These are phyloP conservation scores for Penicillium corylophilum DNA, from an alignment of 2,329 filamentous ascomycete species.

Conservation along the genomic window DNA sequence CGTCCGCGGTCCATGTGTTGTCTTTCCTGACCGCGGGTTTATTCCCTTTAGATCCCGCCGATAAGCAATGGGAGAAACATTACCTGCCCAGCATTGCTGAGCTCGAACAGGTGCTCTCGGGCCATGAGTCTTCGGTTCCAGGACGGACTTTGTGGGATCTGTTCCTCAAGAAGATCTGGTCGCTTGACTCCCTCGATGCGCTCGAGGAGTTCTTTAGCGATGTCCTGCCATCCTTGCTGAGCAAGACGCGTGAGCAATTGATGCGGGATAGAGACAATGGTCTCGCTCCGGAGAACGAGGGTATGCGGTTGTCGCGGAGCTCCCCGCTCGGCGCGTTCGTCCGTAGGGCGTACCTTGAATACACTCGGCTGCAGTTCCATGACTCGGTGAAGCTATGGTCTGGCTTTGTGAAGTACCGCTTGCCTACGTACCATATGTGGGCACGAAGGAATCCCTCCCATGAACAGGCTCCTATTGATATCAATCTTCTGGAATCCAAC, in stretches of 20 bases:
- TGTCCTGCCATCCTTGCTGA: slow-evolving; percentile 55
- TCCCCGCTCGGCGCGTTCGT: slow-evolving; percentile 83
- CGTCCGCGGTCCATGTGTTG: slow-evolving; percentile 71
- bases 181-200: slow-evolving; percentile 75
- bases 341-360: slow-evolving; percentile 74
- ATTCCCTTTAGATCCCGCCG: slow-evolving; percentile 45
- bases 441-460: slow-evolving; percentile 52
- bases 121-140: slow-evolving; percentile 57
- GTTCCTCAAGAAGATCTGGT: slow-evolving; percentile 79
- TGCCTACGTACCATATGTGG: slow-evolving; percentile 67
- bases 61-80: slow-evolving; percentile 30
- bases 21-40: slow-evolving; percentile 75
- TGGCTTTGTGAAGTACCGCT: slow-evolving; percentile 75
- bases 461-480: slow-evolving; percentile 56
- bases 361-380: slow-evolving; percentile 74
- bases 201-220: slow-evolving; percentile 73
- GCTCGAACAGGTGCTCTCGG: slow-evolving; percentile 49
- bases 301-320: slow-evolving; percentile 65
- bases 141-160: slow-evolving; percentile 85
- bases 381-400: slow-evolving; percentile 79
- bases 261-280: slow-evolving; percentile 56
- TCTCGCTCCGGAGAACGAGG: slow-evolving; percentile 49
- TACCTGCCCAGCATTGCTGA: slow-evolving; percentile 43
- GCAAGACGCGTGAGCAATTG: slow-evolving; percentile 62
- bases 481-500: slow-evolving; percentile 58